phyloP scores from a whole-genome alignment of 495 filamentous ascomycete genomes.

The Pseudotulostoma volvatum region DNA sequence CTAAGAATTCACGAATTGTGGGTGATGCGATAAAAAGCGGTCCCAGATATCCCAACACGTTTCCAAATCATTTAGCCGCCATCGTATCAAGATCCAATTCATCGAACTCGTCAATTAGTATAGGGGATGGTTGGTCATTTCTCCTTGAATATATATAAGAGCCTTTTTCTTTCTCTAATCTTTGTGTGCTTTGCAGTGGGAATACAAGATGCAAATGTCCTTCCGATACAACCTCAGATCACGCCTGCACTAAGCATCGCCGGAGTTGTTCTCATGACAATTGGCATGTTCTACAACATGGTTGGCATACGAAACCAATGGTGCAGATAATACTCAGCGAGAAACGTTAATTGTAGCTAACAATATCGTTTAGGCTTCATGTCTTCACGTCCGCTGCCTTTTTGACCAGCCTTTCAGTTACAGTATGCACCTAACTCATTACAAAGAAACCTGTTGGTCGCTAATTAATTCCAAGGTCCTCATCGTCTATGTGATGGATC shows the following conservation, averaged over 20 bases:
- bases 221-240: slow-evolving; percentile 59
- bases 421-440: slow-evolving; percentile 26
- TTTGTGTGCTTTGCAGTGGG: no score
- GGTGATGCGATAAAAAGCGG: no score
- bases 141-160: no score
- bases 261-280: slow-evolving; percentile 57
- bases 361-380: slow-evolving; percentile 48
- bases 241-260: slow-evolving; percentile 69
- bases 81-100: no score
- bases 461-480: slow-evolving; percentile 34
- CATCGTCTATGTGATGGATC: slow-evolving; percentile 80
- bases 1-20: no score
- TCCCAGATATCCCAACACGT: no score
- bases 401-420: slow-evolving; percentile 53
- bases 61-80: no score
- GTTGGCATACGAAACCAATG: slow-evolving; percentile 75
- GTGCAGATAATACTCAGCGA: slow-evolving; percentile 15
- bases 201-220: slow-evolving; percentile 12
- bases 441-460: background rate
- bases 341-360: no score
- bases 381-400: slow-evolving; percentile 69
- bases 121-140: no score
- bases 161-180: no score
- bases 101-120: no score
- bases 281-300: slow-evolving; percentile 51